These are phyloP conservation scores for Sporothrix globosa DNA, from an alignment of 2,329 filamentous ascomycete genomes.

Conservation along the genomic window DNA sequence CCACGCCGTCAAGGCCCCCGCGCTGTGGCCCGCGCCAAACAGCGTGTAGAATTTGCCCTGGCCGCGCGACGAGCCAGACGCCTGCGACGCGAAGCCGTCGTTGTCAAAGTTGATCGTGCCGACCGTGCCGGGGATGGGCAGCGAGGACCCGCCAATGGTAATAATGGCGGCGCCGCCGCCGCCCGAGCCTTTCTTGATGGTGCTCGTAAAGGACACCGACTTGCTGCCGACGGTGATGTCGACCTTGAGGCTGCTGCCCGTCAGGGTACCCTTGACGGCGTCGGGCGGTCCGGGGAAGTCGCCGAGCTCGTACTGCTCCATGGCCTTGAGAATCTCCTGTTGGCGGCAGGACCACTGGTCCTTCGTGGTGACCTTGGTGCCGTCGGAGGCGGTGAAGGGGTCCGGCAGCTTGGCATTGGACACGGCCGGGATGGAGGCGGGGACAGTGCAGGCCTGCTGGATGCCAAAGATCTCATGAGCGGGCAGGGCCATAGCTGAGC, in stretches of 20 bases:
- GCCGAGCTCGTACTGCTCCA: slow-evolving; percentile 58
- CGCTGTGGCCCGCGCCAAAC: slow-evolving; percentile 58
- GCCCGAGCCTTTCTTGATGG: slow-evolving; percentile 47
- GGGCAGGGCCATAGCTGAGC: slow-evolving; percentile 44
- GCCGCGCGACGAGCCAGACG: slow-evolving; percentile 52
- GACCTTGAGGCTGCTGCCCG: slow-evolving; percentile 50
- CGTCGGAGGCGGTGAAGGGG: slow-evolving; percentile 53
- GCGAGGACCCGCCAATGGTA: slow-evolving; percentile 57
- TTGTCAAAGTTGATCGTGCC: slow-evolving; percentile 64
- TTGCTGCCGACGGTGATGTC: slow-evolving; percentile 51
- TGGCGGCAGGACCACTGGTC: slow-evolving; percentile 54
- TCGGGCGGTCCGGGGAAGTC: slow-evolving; percentile 52
- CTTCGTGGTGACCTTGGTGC: slow-evolving; percentile 50
- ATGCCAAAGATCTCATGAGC: slow-evolving; percentile 46
- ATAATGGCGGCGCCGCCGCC: slow-evolving; percentile 56
- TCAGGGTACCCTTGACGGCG: slow-evolving; percentile 51
- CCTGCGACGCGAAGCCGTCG: slow-evolving; percentile 59
- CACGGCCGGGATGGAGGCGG: slow-evolving; percentile 45
- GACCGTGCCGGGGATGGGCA: slow-evolving; percentile 59
- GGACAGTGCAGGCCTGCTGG: slow-evolving; percentile 45
- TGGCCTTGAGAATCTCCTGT: slow-evolving; percentile 52
- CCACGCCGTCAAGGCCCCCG: slow-evolving; percentile 64
- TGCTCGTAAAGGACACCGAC: slow-evolving; percentile 50
- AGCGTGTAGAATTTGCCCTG: slow-evolving; percentile 63
- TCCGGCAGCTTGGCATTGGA: slow-evolving; percentile 49